Evolutionary conservation across 805 yeast species (phyloP), one percentile per base, ranked within the genome.

Genomic region (Jamesozyma rosinii): DNA sequence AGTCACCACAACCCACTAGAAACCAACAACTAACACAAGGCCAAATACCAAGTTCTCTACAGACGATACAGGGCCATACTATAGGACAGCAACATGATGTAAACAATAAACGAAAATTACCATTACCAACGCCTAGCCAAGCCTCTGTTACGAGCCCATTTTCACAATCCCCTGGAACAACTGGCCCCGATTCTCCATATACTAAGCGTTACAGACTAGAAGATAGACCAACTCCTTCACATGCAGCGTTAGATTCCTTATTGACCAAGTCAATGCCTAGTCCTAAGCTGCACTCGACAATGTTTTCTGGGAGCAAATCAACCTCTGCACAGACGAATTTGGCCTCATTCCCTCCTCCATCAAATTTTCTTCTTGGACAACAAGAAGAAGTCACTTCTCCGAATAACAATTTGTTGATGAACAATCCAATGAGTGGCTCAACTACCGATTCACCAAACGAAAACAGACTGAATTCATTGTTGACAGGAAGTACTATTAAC

Each of bases 201-300:
- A 37, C 40, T n/a, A 58, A 57, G 43, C 43, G 61, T 9, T 31
- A 46, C 13, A 51, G 54, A 19, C 33, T 48, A 9, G 58, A 55
- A 11, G 61, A 57, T 13, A 57, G 48, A 35, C 58, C 55, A 5
- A 57, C 63, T 1, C 58, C 60, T 1, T 58, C 63, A 8, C 57
- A 55, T 31, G 52, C 64, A 9, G 63, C 65, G 1, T 41, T 61
- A 18, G 63, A 61, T 41, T 52, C 63, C 1, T 44, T 61, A n/a
- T 44, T 61, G 30, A 49, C 59, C 4, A 55, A 50, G 35, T 49
- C 61, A 1, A 45, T 53, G 2, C 48, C 52, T 11, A 58, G 57
- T 27, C 47, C 45, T 6, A 39, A 41, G 15, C 9, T 35, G 11
- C 21, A 21, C 2, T 29, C 35, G 10, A 6, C 29, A 3, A 27